Evolutionary conservation across 352 stramenopile species (phyloP), one percentile per base, ranked within the genome.

Genomic region (Globisporangium spiculum): DNA sequence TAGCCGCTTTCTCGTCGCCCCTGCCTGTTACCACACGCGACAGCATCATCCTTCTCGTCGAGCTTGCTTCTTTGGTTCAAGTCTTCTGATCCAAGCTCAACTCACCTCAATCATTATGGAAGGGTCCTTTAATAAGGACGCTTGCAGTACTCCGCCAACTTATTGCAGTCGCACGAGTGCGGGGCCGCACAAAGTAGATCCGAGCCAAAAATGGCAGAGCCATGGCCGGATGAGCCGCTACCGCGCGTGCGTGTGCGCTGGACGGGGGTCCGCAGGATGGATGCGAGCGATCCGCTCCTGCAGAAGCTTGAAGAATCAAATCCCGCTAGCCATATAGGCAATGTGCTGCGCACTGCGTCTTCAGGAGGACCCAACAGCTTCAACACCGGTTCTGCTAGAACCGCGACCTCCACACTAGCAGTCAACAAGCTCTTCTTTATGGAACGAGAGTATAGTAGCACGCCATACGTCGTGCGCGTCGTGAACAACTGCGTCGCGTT

Each of bases 401-500:
- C 38, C 38, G 18, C 44, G 44, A 22, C 44, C n/a, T 24, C 44
- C 44, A 5, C 44, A 12, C 52, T 12, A 3, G 41, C 50, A 46
- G 27, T 56, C 3, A 57, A 74, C 34, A 56, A 50, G 36, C 65
- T 74, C 12, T 80, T 83, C 70, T 84, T 80, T 59, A 68, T 55
- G 24, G 78, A 83, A 54, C 60, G 66, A 4, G 69, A 77, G 53
- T 75, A 74, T 34, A 46, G 65, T 14, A 55, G 57, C 10, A 79
- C 68, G 4, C 75, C 77, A 34, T 85, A 71, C 22, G 41, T 84
- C n/a, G 70, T 87, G 34, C 79, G 76, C 26, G 69, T 86, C 46
- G 67, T 36, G 26, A 77, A 77, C 53, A 68, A 84, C 63, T 74
- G 68, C 41, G 86, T 93, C n/a, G 74, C 70, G 46, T 86, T 91